Evolutionary conservation across 2,329 filamentous ascomycete genomes (phyloP).

Genomic region (Sclerotinia borealis): DNA sequence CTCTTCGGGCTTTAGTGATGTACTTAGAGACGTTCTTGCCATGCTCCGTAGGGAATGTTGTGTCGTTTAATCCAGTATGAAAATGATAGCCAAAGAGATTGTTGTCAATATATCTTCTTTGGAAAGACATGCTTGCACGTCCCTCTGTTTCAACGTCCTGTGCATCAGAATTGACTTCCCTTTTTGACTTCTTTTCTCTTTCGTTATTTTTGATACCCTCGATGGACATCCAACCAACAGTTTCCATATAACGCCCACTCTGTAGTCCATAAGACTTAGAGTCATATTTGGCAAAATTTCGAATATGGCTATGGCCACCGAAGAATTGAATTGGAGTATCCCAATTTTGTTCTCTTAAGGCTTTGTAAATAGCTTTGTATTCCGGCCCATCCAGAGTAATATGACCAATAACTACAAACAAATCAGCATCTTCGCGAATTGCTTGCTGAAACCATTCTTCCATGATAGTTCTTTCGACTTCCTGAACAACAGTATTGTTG

Average conservation of each 20-base stretch:
- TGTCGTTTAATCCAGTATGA: slow-evolving; percentile 66
- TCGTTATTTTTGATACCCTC: slow-evolving; percentile 44
- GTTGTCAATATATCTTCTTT: slow-evolving; percentile 85
- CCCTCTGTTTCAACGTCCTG: slow-evolving; percentile 15
- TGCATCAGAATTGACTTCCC: background rate
- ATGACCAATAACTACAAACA: slow-evolving; percentile 84
- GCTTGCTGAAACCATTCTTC: slow-evolving; percentile 86
- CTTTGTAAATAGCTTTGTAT: slow-evolving; percentile 69
- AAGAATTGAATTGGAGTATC: slow-evolving; percentile 87
- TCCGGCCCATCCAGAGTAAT: slow-evolving; percentile 76
- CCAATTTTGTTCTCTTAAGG: slow-evolving; percentile 70
- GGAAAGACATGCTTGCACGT: slow-evolving; percentile 50
- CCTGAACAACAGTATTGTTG: slow-evolving; percentile 82
- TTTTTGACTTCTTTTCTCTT: slow-evolving; percentile 27
- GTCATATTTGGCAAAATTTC: slow-evolving; percentile 78
- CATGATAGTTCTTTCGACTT: slow-evolving; percentile 72
- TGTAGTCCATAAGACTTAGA: slow-evolving; percentile 71
- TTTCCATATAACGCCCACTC: slow-evolving; percentile 90
- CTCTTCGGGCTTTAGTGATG: slow-evolving; percentile 64
- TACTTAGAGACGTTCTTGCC: slow-evolving; percentile 65
- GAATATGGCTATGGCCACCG: slow-evolving; percentile 83
- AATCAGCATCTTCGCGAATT: slow-evolving; percentile 75
- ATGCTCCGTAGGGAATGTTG: slow-evolving; percentile 68
- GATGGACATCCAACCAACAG: slow-evolving; percentile 88
- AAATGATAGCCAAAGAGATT: slow-evolving; percentile 80